Evolutionary conservation across 2,329 filamentous ascomycete species (phyloP).

Genomic region (Talaromyces piceae): DNA sequence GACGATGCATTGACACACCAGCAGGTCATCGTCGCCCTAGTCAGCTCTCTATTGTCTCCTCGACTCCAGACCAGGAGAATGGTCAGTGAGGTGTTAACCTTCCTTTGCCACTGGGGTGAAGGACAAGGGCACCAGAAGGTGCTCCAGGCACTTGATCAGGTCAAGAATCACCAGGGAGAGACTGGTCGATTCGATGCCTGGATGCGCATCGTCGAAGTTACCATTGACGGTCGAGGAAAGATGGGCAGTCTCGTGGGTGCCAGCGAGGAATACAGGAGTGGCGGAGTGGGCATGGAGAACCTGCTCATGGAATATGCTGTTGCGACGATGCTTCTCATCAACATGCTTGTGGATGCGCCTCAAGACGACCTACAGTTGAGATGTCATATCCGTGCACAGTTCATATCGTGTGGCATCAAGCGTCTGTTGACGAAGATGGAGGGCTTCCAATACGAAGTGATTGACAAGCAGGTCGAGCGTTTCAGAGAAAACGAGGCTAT

Average conservation of each 20-base stretch:
- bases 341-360: slow-evolving; percentile 90
- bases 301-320: slow-evolving; percentile 98
- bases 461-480: slow-evolving; percentile 94
- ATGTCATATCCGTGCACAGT: slow-evolving; percentile 91
- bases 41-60: slow-evolving; percentile 78
- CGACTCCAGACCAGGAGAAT: slow-evolving; percentile 87
- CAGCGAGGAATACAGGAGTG: slow-evolving; percentile 90
- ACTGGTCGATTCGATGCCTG: slow-evolving; percentile 95
- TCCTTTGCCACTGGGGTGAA: slow-evolving; percentile 88
- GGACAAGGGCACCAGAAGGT: slow-evolving; percentile 88
- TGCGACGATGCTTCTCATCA: slow-evolving; percentile 87
- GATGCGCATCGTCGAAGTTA: slow-evolving; percentile 98
- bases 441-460: slow-evolving; percentile 93
- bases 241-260: slow-evolving; percentile 97
- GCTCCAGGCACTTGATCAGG: slow-evolving; percentile 82
- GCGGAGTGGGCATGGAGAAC: slow-evolving; percentile 98
- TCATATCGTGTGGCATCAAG: slow-evolving; percentile 92
- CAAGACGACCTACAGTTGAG: slow-evolving; percentile 83
- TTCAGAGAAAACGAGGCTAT: slow-evolving; percentile 93
- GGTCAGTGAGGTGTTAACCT: slow-evolving; percentile 92
- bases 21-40: slow-evolving; percentile 80
- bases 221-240: slow-evolving; percentile 91
- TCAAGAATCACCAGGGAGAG: slow-evolving; percentile 80
- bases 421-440: slow-evolving; percentile 95
- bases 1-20: slow-evolving; percentile 89